Base-by-base conservation (phyloP, 441 rosid species). In the Theobroma grandiflorum region DNA sequence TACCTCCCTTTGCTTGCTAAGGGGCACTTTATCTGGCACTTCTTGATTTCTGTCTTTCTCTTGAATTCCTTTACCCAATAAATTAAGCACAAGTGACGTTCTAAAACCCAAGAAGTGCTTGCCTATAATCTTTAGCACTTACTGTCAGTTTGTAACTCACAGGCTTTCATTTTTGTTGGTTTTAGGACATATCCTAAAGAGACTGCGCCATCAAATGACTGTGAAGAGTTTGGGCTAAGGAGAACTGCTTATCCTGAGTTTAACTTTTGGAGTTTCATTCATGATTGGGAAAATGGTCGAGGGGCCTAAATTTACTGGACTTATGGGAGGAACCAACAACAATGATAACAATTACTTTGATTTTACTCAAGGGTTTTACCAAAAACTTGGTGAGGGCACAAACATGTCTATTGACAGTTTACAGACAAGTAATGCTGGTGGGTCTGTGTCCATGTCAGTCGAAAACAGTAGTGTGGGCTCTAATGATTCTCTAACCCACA, bases 341-440 rank as follows among this genome's bases (percentile, higher is more conserved):
- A 86, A 85, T 43, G 90, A 82, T 58, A 89, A 91, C 83, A 88
- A 89, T 78, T 93, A 89, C 82, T 90, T 90, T 87, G 95, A 94
- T 80, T 89, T 92, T 74, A 89, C 99, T 1, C 97, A 94, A 85
- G 95, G 90, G 72, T 92, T 88, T 78, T 95, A 95, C 76, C 93
- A 91, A 63, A 94, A 94, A 81, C 96, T 95, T 59, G 94, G 89
- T 49, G 98, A 93, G 82, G 94, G 93, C 68, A 88, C 96, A 78
- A 95, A 93, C 87, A 95, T 94, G 99, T 95, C 98, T n/a, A 84
- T 86, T 6, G 98, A 94, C 79, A 95, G 99, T 87, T 75, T 92
- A 76, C 98, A 94, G 87, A 94, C 97, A 1, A 91, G 93, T 84
- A 90, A 88, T 62, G 97, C 87, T 6, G 98, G 97, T 45, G 99